Evolutionary conservation across 164 flowering plant species (phyloP), one percentile per base, ranked within the genome.

Genomic region (Annona cherimola): DNA sequence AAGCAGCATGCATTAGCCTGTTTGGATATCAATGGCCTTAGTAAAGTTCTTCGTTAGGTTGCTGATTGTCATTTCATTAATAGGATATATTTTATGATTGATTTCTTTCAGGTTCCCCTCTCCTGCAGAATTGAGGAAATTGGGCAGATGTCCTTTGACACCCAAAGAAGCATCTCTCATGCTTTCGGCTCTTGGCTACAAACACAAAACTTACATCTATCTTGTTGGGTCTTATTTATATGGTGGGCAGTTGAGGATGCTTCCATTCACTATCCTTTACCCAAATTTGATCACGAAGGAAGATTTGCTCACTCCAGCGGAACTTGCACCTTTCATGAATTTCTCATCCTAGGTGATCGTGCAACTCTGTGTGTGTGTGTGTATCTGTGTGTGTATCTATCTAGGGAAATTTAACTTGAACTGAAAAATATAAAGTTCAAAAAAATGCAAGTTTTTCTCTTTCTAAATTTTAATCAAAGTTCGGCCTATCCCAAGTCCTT

Each of bases 161-260:
- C 99, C 99, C 46, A 98, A 95, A 84, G 99, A 95, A 81, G 96
- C 98, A 2, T 97, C 86, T 16, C 92, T 95, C 60, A 84, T 93
- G 82, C 97, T 95, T 19, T 84, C 93, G 42, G 94, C 85, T 46
- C 85, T 95, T 73, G 96, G 96, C 41, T 88, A 85, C 66, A 84
- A 80, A 68, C 84, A 80, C 45, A 81, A 79, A 60, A 90, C 92
- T 11, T 87, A 86, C 74, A 89, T 93, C 66, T 95, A 88, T 73
- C 84, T 95, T 55, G 99, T 98, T 46, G 94, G 99, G 0, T 93
- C 97, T 73, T 80, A 84, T 16, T 81, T 95, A 75, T 95, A 91
- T 76, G 99, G 97, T 3, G 99, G 88, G 20, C 26, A 80, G 42
- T 87, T 89, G 5, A 84, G 97, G 79, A 87, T 93, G 96, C 74